A percentile compares a stretch with the other conserved stretches of the same genome.
phyloP scores from a whole-genome alignment of 1,284 basidiomycete species.

The Psilocybe mexicana region DNA sequence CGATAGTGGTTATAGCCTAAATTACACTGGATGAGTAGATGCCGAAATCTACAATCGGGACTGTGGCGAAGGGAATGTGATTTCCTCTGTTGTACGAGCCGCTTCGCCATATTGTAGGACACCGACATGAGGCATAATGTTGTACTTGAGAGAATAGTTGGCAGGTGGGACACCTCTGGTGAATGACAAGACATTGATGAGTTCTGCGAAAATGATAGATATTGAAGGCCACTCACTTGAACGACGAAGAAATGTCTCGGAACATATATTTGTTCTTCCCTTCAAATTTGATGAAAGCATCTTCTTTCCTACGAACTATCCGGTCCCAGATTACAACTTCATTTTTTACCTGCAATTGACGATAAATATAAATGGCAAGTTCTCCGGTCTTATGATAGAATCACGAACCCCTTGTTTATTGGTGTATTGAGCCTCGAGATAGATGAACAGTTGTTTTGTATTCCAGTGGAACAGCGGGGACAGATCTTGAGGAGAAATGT shows the following conservation, averaged over 20 bases:
- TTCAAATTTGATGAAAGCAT: slow-evolving; percentile 66
- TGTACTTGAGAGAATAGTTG: slow-evolving; percentile 81
- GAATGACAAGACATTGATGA: neutral
- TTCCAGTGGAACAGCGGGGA: slow-evolving; percentile 89
- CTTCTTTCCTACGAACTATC: slow-evolving; percentile 77
- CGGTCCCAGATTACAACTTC: slow-evolving; percentile 91
- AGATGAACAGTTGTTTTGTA: slow-evolving; percentile 90
- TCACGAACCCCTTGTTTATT: slow-evolving; percentile 67
- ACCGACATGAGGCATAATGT: slow-evolving; percentile 89
- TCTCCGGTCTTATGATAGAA: neutral
- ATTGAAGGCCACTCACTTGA: slow-evolving; percentile 62
- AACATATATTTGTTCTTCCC: slow-evolving; percentile 85
- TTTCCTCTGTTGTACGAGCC: slow-evolving; percentile 54
- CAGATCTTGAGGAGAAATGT: slow-evolving; percentile 55
- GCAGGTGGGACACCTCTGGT: slow-evolving; percentile 64
- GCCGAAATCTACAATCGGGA: slow-evolving; percentile 32
- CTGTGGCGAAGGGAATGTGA: slow-evolving; percentile 48
- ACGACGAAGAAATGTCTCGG: slow-evolving; percentile 73
- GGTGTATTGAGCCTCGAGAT: slow-evolving; percentile 78
- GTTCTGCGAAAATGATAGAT: neutral
- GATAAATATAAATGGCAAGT: neutral
- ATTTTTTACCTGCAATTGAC: slow-evolving; percentile 62
- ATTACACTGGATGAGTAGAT: neutral
- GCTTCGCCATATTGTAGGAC: slow-evolving; percentile 76
- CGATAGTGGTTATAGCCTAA: neutral